Evolutionary conservation across 2,329 filamentous ascomycete species (phyloP), one percentile per base, ranked within the genome.

Genomic region (Didymella arachidicola): DNA sequence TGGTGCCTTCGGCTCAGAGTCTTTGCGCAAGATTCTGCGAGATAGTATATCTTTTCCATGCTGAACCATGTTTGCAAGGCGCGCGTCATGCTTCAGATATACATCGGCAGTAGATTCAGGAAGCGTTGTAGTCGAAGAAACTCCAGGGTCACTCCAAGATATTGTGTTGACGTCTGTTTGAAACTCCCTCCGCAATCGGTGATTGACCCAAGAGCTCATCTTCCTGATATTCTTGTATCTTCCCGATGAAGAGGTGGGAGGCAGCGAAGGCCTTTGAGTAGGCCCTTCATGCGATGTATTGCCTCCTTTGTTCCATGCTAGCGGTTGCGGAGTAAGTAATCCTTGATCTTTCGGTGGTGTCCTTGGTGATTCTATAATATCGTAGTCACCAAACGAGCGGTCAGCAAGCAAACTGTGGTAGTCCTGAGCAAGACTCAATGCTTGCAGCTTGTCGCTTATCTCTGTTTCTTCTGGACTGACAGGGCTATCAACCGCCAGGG

Each of bases 371-470:
- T 45, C 59, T 47, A 54, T 4, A 16, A 18, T 25, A n/a, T 22
- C 11, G 19, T 32, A 32, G 4, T 34, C 48, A 38, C 67, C 61
- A n/a, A 67, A 61, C 43, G 71, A 71, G 36, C 68, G 67, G 26
- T 71, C 65, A 14, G 61, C 60, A 7, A 75, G 50, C 5, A 71
- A 54, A 30, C 68, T 57, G 41, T 74, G 72, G 34, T 74, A 74
- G 18, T 73, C 73, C 53, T 73, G 69, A 12, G 66, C 68, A 43
- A 72, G 70, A 49, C 66, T 69, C 32, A 65, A 51, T 16, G 55
- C 49, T 27, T 48, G 55, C 30, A 43, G 30, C 45, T 63, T 67
- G 7, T 69, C 66, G 39, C 65, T 62, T 55, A 69, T 55, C 1
- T 67, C 30, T 4, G 30, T 25, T 12, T 51, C 42, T 14, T 67